Base-by-base conservation (phyloP, 1,284 basidiomycete genomes). In the Trichosporon coremiiforme region DNA sequence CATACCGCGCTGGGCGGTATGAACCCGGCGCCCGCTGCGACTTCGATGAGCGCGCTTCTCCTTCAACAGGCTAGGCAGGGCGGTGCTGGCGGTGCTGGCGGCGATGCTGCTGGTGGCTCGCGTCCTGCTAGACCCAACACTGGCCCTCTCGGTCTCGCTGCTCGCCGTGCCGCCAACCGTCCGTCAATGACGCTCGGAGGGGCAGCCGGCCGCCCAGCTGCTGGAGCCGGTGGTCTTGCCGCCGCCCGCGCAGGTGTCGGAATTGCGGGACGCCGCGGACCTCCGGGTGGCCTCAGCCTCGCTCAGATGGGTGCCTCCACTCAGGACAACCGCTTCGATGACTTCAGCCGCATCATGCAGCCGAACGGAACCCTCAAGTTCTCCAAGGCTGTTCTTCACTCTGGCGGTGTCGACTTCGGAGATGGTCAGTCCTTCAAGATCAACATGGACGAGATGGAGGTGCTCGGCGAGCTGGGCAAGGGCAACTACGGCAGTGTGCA, bases 401-500 rank as follows among this genome's bases (percentile, higher is more conserved):
- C 94, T 0, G 87, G 90, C 17, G 97, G 96, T 67, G 96, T 99
- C 77, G 92, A 99, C 78, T 99, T 99, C 81, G 91, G 90, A 29
- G 95, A 91, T 76, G 97, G 96, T 35, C 89, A 92, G 38, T 94
- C 92, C 15, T 98, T 95, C 84, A 88, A 90, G 71, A 98, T 99
- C 86, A 97, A 96, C 83, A 98, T 98, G 94, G 89, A 90, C 70
- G 93, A 99, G 81, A 88, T 99, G 71, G 88, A 94, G 79, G 87
- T 98, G 68, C 87, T 94, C 69, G 93, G 95, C 78, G 84, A 85
- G 70, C 87, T 99, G 55, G 96, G 96, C 45, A 91, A 91, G 79
- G 96, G 96, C 55, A 98, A 98, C 82, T 99, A 99, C 79, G 96
- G 96, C 29, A 96, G 94, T 1, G 97, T 99, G 5, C 95, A 95